Conservation (phyloP, 345 rosid genomes). For the Balakata baccata region DNA sequence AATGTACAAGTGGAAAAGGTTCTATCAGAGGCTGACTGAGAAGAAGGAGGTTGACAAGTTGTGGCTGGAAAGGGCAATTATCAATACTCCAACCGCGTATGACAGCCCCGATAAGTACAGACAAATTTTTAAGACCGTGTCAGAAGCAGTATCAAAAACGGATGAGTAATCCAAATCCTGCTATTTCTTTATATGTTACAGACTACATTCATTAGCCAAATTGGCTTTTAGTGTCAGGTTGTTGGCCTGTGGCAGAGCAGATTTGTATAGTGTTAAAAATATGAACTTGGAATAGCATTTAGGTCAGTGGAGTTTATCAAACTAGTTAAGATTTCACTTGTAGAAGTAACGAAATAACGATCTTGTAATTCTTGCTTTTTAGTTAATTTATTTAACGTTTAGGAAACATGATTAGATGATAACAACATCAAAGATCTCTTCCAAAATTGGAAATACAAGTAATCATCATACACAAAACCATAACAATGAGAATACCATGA, state of each 20-base stretch:
- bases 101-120: constrained; percentile 66
- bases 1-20: constrained; percentile 45
- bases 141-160: constrained; percentile 13
- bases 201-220: neutral
- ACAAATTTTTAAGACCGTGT: constrained; percentile 26
- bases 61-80: constrained; percentile 63
- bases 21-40: constrained; percentile 30
- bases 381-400: neutral
- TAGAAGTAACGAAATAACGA: neutral
- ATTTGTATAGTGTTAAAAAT: constrained; percentile 8
- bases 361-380: neutral
- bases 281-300: neutral
- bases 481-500: too few relatives aligned
- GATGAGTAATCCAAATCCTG: constrained; percentile 5
- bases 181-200: neutral
- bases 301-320: neutral
- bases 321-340: neutral
- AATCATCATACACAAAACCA: too few relatives aligned
- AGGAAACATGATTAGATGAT: too few relatives aligned
- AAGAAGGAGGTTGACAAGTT: constrained; percentile 39
- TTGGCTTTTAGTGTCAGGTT: neutral
- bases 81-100: constrained; percentile 64
- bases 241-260: neutral
- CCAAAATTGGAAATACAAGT: too few relatives aligned
- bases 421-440: too few relatives aligned